Conservation (phyloP, 2,329 filamentous ascomycete genomes). For the Lasiodiplodia sp. region DNA sequence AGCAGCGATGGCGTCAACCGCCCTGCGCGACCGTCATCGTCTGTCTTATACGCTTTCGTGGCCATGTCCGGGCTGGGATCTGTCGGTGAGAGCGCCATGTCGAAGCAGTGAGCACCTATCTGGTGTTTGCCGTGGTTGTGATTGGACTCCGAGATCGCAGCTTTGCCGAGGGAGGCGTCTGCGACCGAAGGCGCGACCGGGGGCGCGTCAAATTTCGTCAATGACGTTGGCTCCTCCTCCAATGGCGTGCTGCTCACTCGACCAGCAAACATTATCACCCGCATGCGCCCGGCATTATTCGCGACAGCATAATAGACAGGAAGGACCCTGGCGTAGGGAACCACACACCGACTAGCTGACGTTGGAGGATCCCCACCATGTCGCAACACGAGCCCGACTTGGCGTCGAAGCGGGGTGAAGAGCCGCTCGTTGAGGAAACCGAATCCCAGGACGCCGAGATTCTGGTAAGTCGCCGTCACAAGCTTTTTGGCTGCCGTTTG, state of each 20-base stretch:
- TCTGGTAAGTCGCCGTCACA: background rate
- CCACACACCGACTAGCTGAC: background rate
- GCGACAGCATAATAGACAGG: background rate
- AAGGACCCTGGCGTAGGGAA: no score
- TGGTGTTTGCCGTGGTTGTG: background rate
- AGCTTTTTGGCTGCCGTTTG: background rate
- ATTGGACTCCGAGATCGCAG: constrained; percentile 5
- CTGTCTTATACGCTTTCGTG: background rate
- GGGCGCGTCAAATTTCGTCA: constrained; percentile 5
- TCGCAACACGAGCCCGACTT: background rate
- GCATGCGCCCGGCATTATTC: background rate
- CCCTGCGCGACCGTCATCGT: background rate
- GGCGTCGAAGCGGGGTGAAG: constrained; percentile 9
- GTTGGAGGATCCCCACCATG: background rate
- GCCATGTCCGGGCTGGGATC: background rate
- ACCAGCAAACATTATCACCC: background rate
- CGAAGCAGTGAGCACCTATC: background rate
- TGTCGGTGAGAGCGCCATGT: background rate
- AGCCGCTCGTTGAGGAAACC: constrained; percentile 5
- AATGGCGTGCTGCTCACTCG: constrained; percentile 12
- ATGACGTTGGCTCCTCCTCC: constrained; percentile 3
- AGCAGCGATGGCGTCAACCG: background rate
- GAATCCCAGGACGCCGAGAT: constrained; percentile 23
- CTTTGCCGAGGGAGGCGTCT: background rate
- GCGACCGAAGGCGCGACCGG: constrained; percentile 14